Base-by-base conservation (phyloP, 148 eudicot genomes). In the Polygonum maritimum region DNA sequence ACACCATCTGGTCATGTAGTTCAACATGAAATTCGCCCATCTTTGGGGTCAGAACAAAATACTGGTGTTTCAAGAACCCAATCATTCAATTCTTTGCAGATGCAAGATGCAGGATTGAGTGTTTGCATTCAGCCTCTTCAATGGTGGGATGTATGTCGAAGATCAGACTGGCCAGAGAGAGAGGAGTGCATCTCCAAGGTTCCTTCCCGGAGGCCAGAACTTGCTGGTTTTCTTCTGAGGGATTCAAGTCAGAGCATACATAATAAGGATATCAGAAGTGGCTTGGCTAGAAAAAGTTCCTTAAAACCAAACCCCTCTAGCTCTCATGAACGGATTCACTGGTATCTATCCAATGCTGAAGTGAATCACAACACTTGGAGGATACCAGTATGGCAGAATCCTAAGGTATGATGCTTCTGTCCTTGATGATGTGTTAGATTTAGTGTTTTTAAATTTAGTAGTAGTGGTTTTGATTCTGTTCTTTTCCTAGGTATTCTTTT, bases 61-160 rank as follows among this genome's bases (percentile, higher is more conserved):
- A 92, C 89, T 75, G 80, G 88, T 69, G 83, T 80, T 71, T 69
- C 82, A 48, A 88, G 86, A 78, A 75, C 47, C 60, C 88, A 88
- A 70, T 60, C 91, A 26, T 84, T 85, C 48, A 78, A 88, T 47
- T 74, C 82, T 76, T 79, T 73, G 35, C 87, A 85, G 75, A 71
- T 85, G 71, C 98, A 89, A 79, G 97, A 90, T 67, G 97, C 88
- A 73, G 97, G 92, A 62, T 79, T 87, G 55, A 82, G 80, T 80
- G 94, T 95, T 77, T 92, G 91, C 83, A 84, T 85, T 71, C 90
- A 92, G 74, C 90, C 97, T 19, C 57, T 92, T 74, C 97, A 89
- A 45, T 90, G 99, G 85, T 95, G 99, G 99, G 99, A 95, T 83
- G 99, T 95, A 39, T 95, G 99, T 71, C 89, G 99, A 78, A 88